These are phyloP conservation scores for Nepenthes mirabilis DNA, from an alignment of 148 eudicot species.

Conservation along the genomic window DNA sequence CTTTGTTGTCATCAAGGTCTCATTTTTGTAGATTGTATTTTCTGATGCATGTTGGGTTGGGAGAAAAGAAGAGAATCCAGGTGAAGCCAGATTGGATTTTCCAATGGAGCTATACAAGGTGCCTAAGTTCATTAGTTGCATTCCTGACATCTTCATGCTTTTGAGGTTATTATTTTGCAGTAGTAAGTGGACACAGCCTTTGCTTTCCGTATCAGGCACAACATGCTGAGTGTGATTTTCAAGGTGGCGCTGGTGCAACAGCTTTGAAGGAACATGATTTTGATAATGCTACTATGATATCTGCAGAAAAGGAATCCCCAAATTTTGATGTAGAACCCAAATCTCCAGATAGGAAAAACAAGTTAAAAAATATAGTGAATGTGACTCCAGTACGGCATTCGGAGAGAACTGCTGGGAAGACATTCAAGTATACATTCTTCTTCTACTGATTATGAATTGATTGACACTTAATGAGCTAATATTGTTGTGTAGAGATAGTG, in stretches of 20 bases:
- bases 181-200: neutral
- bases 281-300: conserved; percentile 14
- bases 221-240: conserved; percentile 45
- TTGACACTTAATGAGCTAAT: no score
- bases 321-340: conserved; percentile 32
- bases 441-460: conserved; percentile 1
- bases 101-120: conserved; percentile 74
- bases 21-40: conserved; percentile 59
- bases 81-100: conserved; percentile 52
- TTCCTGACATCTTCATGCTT: neutral
- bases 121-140: conserved; percentile 1
- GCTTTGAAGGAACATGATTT: conserved; percentile 18
- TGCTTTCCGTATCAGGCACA: conserved; percentile 28
- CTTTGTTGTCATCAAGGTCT: neutral
- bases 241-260: conserved; percentile 75
- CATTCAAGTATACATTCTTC: conserved; percentile 37
- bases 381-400: conserved; percentile 68
- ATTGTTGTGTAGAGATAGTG: no score
- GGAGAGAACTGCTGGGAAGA: conserved; percentile 71
- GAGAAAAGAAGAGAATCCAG: conserved; percentile 80
- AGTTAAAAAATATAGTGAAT: conserved; percentile 15
- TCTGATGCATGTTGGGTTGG: conserved; percentile 98
- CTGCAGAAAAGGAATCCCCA: conserved; percentile 26
- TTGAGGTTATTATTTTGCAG: neutral
- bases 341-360: conserved; percentile 26